Conservation (phyloP, 2,329 filamentous ascomycete species). For the Epichloe brachyelytri region DNA sequence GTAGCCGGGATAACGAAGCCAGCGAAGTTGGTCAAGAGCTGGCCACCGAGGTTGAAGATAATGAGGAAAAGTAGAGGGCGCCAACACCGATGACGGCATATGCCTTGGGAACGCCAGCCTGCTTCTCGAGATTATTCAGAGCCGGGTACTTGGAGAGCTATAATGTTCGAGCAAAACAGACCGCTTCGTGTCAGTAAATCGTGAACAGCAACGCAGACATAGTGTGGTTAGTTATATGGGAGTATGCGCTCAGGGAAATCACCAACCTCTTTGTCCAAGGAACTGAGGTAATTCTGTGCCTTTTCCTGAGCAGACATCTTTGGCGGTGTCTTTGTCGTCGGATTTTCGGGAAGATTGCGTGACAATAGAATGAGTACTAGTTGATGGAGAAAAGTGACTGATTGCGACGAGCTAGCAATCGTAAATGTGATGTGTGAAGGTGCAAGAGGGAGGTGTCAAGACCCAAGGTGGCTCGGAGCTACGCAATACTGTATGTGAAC, state of each 20-base stretch:
- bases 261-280: conserved; percentile 74
- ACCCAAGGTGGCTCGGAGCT: conserved; percentile 2
- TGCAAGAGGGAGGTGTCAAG: conserved; percentile 5
- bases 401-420: not conserved
- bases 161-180: not conserved
- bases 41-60: conserved; percentile 83
- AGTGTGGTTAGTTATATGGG: not conserved
- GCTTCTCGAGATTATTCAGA: conserved; percentile 77
- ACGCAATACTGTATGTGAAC: conserved; percentile 7
- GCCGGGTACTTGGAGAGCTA: conserved; percentile 76
- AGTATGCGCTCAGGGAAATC: not conserved
- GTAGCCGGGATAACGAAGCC: conserved; percentile 73
- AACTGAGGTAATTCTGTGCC: conserved; percentile 61
- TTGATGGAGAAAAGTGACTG: conserved; percentile 9
- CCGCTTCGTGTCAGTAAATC: conserved; percentile 9
- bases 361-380: not conserved
- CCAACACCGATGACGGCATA: conserved; percentile 67
- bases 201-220: conserved; percentile 11
- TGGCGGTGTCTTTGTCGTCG: conserved; percentile 16
- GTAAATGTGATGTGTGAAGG: not conserved
- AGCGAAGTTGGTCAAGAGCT: conserved; percentile 76
- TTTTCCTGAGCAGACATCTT: conserved; percentile 62
- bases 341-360: conserved; percentile 8
- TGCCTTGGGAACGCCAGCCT: conserved; percentile 71
- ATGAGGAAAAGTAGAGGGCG: conserved; percentile 82